A percentile compares a stretch with the other conserved stretches of the same genome.
Evolutionary conservation across 257 asterid genomes (phyloP).

Genomic region (Capsicum rhomboideum): DNA sequence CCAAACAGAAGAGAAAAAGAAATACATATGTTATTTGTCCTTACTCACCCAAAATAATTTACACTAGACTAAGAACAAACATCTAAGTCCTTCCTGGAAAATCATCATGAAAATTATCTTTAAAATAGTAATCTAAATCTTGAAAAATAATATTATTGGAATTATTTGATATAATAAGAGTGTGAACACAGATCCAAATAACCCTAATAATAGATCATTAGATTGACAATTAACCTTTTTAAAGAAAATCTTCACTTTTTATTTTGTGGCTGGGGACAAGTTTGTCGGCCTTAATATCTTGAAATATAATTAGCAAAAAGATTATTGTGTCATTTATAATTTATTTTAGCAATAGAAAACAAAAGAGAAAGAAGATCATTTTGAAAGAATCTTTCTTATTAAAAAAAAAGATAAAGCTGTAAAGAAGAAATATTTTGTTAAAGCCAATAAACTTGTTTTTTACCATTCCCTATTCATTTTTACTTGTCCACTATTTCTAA

Average conservation of each 20-base stretch:
- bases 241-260: neutral
- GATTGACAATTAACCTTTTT: neutral
- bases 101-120: neutral
- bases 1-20: neutral
- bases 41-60: neutral
- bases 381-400: slow-evolving; percentile 25
- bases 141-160: neutral
- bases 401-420: slow-evolving; percentile 30
- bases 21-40: neutral
- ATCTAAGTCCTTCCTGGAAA: neutral
- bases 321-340: neutral
- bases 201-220: neutral
- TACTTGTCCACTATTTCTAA: too few relatives aligned
- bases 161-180: neutral
- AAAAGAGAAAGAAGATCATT: slow-evolving; percentile 22
- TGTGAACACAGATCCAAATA: neutral
- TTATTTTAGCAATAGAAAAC: neutral
- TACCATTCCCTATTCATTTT: too few relatives aligned
- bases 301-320: neutral
- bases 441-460: slow-evolving; percentile 15
- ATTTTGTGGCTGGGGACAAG: neutral
- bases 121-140: neutral
- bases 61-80: neutral
- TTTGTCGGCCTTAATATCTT: neutral
- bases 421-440: slow-evolving; percentile 25